A percentile compares a stretch with the other conserved stretches of the same genome.
phyloP scores from a whole-genome alignment of 148 eudicot species.

The Pouteria glomerata region DNA sequence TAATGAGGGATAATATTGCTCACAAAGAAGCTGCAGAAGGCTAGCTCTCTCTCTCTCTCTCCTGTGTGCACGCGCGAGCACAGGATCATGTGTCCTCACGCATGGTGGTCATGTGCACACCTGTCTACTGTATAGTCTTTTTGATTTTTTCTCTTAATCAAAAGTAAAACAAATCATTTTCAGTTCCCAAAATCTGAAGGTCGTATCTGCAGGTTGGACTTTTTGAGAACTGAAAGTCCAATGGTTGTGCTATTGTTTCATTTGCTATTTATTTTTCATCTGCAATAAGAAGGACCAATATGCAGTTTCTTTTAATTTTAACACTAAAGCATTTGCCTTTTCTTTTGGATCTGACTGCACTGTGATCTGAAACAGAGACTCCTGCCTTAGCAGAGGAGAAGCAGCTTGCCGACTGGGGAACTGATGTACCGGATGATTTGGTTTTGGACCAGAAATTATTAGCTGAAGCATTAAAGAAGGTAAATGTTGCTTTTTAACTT shows the following conservation, averaged over 20 bases:
- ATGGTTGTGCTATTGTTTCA: background rate
- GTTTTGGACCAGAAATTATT: constrained; percentile 69
- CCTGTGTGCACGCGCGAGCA: background rate
- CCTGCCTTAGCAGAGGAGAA: constrained; percentile 57
- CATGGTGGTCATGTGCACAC: too few species aligned
- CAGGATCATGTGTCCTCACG: too few species aligned
- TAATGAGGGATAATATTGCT: constrained; percentile 90
- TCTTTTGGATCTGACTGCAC: background rate
- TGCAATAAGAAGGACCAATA: too few species aligned
- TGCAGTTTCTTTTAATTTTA: background rate
- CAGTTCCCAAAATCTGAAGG: too few species aligned
- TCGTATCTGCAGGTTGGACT: too few species aligned
- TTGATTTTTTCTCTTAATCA: too few species aligned
- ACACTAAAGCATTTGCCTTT: background rate
- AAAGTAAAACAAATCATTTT: too few species aligned
- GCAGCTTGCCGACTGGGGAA: constrained; percentile 80
- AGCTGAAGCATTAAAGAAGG: constrained; percentile 85
- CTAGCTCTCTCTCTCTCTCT: constrained; percentile 17
- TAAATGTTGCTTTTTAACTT: background rate
- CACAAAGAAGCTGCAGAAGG: constrained; percentile 88
- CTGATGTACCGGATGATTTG: constrained; percentile 85
- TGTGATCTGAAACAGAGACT: constrained; percentile 36
- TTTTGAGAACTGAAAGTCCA: background rate
- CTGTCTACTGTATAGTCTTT: too few species aligned
- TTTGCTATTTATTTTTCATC: background rate